A percentile compares a stretch with the other conserved stretches of the same genome.
Evolutionary conservation across 495 filamentous ascomycete genomes (phyloP).

Genomic region (Ramalina peruviana): DNA sequence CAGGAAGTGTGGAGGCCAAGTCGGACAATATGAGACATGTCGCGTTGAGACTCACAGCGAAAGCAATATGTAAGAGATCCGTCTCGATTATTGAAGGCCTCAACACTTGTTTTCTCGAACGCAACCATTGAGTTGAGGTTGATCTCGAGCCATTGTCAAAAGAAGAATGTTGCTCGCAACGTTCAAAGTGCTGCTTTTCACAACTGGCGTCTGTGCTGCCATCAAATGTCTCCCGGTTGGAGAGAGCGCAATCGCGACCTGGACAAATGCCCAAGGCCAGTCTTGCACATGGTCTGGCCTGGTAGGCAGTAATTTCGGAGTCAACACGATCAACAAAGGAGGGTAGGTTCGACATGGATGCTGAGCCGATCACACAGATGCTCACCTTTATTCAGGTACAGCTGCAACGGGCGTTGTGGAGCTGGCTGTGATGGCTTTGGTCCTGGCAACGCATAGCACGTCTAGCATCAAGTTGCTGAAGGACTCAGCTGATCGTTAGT

Average conservation of each 20-base stretch:
- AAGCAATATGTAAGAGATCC: too few species aligned
- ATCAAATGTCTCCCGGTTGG: conserved; percentile 7
- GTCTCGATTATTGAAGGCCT: too few species aligned
- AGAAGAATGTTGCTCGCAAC: too few species aligned
- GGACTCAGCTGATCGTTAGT: neutral
- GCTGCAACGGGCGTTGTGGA: conserved; percentile 16
- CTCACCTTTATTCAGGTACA: conserved; percentile 2
- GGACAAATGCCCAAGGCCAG: conserved; percentile 3
- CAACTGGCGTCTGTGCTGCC: neutral
- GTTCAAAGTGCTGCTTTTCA: too few species aligned
- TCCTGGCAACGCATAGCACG: conserved; percentile 11
- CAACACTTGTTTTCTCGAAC: too few species aligned
- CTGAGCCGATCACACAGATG: neutral
- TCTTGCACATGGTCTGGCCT: conserved; percentile 8
- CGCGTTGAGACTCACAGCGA: too few species aligned
- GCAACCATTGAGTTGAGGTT: too few species aligned
- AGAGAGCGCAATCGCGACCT: conserved; percentile 6
- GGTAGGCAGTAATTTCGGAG: conserved; percentile 14
- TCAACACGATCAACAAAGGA: conserved; percentile 3
- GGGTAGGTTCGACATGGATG: conserved; percentile 1
- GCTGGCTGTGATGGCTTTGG: conserved; percentile 8
- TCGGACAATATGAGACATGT: too few species aligned
- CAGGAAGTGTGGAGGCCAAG: too few species aligned
- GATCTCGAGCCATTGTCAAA: too few species aligned
- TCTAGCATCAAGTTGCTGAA: neutral